phyloP scores from a whole-genome alignment of 805 yeast genomes.

The Isabelozyma rhagii region DNA sequence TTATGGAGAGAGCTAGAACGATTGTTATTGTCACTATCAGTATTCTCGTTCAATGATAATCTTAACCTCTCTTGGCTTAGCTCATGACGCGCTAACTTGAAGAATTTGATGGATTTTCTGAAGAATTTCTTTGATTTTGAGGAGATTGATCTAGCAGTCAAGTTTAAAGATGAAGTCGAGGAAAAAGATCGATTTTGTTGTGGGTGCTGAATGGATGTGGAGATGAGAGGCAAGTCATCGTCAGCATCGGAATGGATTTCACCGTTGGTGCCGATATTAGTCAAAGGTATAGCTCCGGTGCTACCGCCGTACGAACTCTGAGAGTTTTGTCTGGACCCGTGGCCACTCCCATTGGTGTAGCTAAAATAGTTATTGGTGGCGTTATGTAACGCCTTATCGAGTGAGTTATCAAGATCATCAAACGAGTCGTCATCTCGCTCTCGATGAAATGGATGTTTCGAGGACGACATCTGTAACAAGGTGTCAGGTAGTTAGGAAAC shows the following conservation, averaged over 20 bases:
- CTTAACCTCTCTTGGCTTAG: conserved; percentile 20
- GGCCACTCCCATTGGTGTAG: conserved; percentile 12
- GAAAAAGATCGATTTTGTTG: conserved; percentile 16
- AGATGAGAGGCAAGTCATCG: neutral
- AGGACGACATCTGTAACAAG: neutral
- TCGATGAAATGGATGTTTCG: neutral
- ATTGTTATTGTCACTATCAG: neutral
- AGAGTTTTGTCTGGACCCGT: conserved; percentile 20
- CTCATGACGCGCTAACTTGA: conserved; percentile 22
- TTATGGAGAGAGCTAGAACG: conserved; percentile 3
- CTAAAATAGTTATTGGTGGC: conserved; percentile 39
- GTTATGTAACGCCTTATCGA: conserved; percentile 61
- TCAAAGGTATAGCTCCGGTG: conserved; percentile 26
- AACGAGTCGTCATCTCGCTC: conserved; percentile 30
- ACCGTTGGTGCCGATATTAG: conserved; percentile 12
- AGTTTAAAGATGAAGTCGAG: conserved; percentile 13
- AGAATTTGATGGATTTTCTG: conserved; percentile 11
- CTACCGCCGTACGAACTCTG: conserved; percentile 12
- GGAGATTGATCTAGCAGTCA: conserved; percentile 8
- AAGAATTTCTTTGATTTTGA: conserved; percentile 7
- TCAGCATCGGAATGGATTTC: conserved; percentile 1
- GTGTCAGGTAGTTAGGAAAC: neutral
- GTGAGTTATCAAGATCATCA: conserved; percentile 63
- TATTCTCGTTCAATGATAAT: conserved; percentile 1
- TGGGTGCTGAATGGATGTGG: conserved; percentile 3